Conservation (phyloP, 495 filamentous ascomycete species). For the Podospora conica region DNA sequence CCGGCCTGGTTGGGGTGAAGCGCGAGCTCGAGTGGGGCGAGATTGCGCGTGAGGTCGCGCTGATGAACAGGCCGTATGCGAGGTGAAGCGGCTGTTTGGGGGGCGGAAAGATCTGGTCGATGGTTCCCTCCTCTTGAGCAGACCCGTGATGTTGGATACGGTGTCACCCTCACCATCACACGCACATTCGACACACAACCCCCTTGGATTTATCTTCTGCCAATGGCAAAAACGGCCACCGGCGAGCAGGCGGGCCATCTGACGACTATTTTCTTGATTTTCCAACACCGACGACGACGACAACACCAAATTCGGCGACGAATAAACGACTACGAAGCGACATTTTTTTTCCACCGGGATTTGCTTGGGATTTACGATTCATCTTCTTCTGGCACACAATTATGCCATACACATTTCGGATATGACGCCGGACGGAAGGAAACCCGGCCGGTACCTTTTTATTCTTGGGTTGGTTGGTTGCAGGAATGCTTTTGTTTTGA, state of each 20-base stretch:
- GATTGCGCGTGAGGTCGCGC: conserved; percentile 81
- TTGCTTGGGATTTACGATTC: background rate
- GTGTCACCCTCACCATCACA: background rate
- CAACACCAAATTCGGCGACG: background rate
- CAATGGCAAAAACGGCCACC: background rate
- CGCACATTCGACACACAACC: background rate
- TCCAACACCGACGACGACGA: background rate
- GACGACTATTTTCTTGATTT: background rate
- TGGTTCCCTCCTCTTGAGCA: too few relatives aligned
- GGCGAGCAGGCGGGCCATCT: background rate
- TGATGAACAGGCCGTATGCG: conserved; percentile 93
- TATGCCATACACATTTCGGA: background rate
- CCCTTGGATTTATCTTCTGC: background rate
- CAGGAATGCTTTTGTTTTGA: background rate
- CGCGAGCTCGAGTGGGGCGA: conserved; percentile 89
- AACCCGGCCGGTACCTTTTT: too few relatives aligned
- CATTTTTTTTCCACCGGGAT: background rate
- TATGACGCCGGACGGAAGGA: background rate
- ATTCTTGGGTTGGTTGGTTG: background rate
- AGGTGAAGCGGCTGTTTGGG: too few relatives aligned
- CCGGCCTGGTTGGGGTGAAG: conserved; percentile 31
- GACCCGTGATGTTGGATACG: background rate
- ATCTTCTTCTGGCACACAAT: background rate
- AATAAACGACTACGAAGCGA: background rate
- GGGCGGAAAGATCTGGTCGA: too few relatives aligned